Evolutionary conservation across 2,329 filamentous ascomycete genomes (phyloP), one percentile per base, ranked within the genome.

Genomic region (Achaetomium macrosporum): DNA sequence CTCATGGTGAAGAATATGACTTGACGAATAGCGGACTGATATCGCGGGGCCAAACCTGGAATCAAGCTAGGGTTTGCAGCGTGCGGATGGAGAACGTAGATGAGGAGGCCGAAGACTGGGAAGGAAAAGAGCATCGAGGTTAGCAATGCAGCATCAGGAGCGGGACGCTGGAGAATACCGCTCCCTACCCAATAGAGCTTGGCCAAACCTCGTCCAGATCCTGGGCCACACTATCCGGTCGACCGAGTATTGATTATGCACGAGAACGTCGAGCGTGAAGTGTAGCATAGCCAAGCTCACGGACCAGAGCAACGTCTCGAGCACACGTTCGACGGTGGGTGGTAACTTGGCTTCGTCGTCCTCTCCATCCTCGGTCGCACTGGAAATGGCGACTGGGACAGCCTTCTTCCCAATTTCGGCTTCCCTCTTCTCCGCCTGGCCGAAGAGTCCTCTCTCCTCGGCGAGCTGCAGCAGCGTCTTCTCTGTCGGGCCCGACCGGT

Each of bases 191-290:
- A 74, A 62, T 61, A 80, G 75, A 0, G 81, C 78, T 39, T 74
- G 75, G 1, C 69, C 63, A 1, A 82, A 75, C 43, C 85, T 76
- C 46, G 64, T 63, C 12, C 75, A 59, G 2, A 90, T 76, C 20
- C 73, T 68, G 1, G 64, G 52, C 83, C 84, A 89, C 3, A 76
- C 65, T 2, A 90, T 75, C 6, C 57, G 47, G 2, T 82, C 76
- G 57, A 83, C 75, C n/a, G 82, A 81, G 63, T 89, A 93, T 68
- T 93, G 88, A 61, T 85, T 78, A 66, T 90, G 86, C 19, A 90
- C 87, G 11, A 93, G 74, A 36, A 90, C 83, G 64, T 92, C 88
- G 48, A 93, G 76, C 0, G 85, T 89, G 60, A 90, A 84, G 65
- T 92, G 87, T 47, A 91, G 69, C 74, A 84, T 87, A 12, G 81